Percentiles rank a stretch among this genome's conserved stretches.
Conservation (phyloP, 805 yeast species). For the Metschnikowia peoriensis region DNA sequence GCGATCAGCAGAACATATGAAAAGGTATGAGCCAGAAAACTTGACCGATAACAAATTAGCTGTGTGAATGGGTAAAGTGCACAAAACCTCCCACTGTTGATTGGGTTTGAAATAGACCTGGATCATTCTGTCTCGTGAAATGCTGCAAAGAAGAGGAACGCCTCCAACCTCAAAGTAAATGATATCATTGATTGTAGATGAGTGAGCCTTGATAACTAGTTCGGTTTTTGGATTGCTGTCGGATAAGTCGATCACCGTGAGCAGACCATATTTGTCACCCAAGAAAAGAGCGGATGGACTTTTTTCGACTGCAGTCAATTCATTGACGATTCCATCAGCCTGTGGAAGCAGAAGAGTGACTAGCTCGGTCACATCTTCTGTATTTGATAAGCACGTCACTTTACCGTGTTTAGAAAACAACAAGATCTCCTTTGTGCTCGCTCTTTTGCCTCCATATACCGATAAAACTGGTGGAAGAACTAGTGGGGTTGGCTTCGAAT, state of each 20-base stretch:
- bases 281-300: slow-evolving; percentile 27
- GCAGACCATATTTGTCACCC: slow-evolving; percentile 52
- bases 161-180: slow-evolving; percentile 29
- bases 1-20: slow-evolving; percentile 61
- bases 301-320: slow-evolving; percentile 41
- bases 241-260: slow-evolving; percentile 27
- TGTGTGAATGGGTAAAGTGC: slow-evolving; percentile 59
- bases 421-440: slow-evolving; percentile 12
- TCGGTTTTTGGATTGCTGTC: slow-evolving; percentile 15
- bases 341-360: slow-evolving; percentile 1
- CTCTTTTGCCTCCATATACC: slow-evolving; percentile 8
- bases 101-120: slow-evolving; percentile 44
- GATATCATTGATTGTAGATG: slow-evolving; percentile 50
- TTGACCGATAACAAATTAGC: slow-evolving; percentile 48
- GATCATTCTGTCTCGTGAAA: slow-evolving; percentile 62
- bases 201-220: slow-evolving; percentile 46
- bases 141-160: slow-evolving; percentile 39
- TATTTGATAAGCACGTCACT: slow-evolving; percentile 8
- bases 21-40: slow-evolving; percentile 31
- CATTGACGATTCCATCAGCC: slow-evolving; percentile 28
- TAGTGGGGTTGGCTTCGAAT: neutral
- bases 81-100: slow-evolving; percentile 49
- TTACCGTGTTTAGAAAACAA: slow-evolving; percentile 24
- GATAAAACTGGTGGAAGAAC: slow-evolving; percentile 1
- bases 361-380: neutral